These are phyloP conservation scores for Wallacemonas collosoma DNA, from an alignment of 208 protist genomes.

Conservation along the genomic window DNA sequence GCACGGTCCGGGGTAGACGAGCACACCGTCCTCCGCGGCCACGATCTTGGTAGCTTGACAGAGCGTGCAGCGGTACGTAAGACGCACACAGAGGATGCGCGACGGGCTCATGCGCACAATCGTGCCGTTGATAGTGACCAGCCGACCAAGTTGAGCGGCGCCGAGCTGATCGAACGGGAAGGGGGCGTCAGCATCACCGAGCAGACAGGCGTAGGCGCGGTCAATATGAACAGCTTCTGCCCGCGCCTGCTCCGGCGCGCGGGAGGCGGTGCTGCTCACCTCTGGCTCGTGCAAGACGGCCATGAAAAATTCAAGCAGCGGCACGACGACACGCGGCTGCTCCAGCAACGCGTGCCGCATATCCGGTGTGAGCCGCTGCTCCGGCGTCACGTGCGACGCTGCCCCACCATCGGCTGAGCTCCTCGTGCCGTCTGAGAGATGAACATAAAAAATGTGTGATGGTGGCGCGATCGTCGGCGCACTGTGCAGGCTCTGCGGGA, in stretches of 20 bases:
- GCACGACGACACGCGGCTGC: constrained; percentile 61
- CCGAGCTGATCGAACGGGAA: constrained; percentile 71
- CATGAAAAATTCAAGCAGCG: constrained; percentile 78
- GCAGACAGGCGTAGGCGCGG: constrained; percentile 35
- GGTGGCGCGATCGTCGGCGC: background rate
- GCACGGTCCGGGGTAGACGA: constrained; percentile 75
- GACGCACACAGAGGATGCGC: constrained; percentile 60
- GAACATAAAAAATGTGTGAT: constrained; percentile 23
- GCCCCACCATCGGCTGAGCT: background rate
- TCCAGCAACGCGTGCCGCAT: constrained; percentile 59
- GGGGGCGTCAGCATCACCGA: constrained; percentile 34
- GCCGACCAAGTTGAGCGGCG: constrained; percentile 63
- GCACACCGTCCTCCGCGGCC: constrained; percentile 67
- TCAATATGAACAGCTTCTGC: background rate
- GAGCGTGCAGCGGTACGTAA: constrained; percentile 69
- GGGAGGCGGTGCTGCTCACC: background rate
- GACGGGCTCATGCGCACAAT: constrained; percentile 78
- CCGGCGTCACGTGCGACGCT: constrained; percentile 5
- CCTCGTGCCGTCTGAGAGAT: background rate
- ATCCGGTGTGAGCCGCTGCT: constrained; percentile 25
- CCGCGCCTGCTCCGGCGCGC: too few relatives aligned
- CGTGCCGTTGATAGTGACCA: constrained; percentile 78
- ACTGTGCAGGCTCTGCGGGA: background rate
- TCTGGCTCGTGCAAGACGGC: constrained; percentile 46
- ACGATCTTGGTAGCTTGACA: constrained; percentile 52